phyloP scores from a whole-genome alignment of 2,329 filamentous ascomycete species.

The Nemania bipapillata region DNA sequence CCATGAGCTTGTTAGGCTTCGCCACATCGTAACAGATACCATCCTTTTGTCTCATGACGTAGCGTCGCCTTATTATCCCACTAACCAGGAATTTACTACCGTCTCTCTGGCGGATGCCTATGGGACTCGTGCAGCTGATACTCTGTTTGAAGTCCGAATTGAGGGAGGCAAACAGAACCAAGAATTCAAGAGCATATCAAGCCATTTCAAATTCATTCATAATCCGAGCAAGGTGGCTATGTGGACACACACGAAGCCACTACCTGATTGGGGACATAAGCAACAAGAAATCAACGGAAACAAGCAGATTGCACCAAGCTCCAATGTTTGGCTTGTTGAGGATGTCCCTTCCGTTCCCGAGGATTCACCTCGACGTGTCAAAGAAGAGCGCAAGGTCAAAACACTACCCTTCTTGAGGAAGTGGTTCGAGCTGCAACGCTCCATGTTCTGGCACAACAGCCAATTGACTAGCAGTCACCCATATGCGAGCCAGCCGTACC shows the following conservation, averaged over 20 bases:
- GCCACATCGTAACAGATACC: slow-evolving; percentile 85
- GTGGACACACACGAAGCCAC: slow-evolving; percentile 95
- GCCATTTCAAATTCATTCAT: slow-evolving; percentile 96
- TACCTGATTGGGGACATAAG: slow-evolving; percentile 97
- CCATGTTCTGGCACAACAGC: slow-evolving; percentile 99
- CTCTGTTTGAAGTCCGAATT: slow-evolving; percentile 89
- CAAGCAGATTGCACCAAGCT: slow-evolving; percentile 89
- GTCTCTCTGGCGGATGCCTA: slow-evolving; percentile 77
- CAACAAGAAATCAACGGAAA: slow-evolving; percentile 99
- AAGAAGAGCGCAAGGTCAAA: slow-evolving; percentile 82
- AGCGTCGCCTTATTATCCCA: slow-evolving; percentile 93
- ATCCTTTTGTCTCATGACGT: slow-evolving; percentile 94
- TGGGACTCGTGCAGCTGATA: slow-evolving; percentile 82
- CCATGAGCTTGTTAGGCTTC: slow-evolving; percentile 85
- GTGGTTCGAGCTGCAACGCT: slow-evolving; percentile 94
- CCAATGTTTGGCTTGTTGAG: slow-evolving; percentile 94
- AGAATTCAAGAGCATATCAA: slow-evolving; percentile 88
- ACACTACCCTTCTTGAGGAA: slow-evolving; percentile 87
- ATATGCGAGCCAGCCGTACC: slow-evolving; percentile 92
- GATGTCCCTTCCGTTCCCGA: slow-evolving; percentile 82
- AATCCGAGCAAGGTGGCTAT: slow-evolving; percentile 95
- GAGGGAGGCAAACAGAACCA: slow-evolving; percentile 83
- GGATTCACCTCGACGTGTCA: slow-evolving; percentile 78
- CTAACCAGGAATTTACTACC: slow-evolving; percentile 98
- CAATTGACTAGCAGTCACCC: slow-evolving; percentile 96